These are phyloP conservation scores for Protomyces pachydermus DNA, from an alignment of 1,139 yeast genomes.

Conservation along the genomic window DNA sequence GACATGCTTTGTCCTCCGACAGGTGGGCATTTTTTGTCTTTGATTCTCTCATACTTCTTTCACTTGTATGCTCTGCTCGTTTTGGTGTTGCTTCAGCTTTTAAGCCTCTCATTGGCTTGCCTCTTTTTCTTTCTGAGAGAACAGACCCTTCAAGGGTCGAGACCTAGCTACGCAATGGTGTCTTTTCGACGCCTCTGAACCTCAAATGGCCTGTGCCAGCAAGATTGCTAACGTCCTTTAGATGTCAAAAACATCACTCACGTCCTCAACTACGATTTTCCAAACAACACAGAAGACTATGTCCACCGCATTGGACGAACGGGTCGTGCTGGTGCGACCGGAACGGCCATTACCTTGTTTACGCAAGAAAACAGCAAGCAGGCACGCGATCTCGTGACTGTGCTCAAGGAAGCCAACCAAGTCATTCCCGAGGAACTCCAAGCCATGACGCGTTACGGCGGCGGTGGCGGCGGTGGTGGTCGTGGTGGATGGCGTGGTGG, in stretches of 20 bases:
- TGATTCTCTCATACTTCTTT: too few relatives aligned
- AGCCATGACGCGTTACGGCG: constrained; percentile 45
- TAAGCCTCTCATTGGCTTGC: too few relatives aligned
- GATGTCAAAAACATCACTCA: constrained; percentile 95
- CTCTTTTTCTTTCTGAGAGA: too few relatives aligned
- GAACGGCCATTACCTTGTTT: constrained; percentile 93
- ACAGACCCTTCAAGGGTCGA: too few relatives aligned
- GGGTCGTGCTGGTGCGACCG: constrained; percentile 95
- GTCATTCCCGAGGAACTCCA: constrained; percentile 54
- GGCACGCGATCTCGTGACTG: constrained; percentile 86
- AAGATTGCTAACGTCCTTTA: constrained; percentile 35
- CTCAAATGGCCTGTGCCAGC: too few relatives aligned
- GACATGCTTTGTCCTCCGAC: too few relatives aligned
- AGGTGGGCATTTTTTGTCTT: too few relatives aligned
- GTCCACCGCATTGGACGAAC: constrained; percentile 96
- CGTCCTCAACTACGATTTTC: constrained; percentile 94
- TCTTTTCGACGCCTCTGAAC: too few relatives aligned
- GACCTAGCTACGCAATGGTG: too few relatives aligned
- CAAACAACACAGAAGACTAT: constrained; percentile 94
- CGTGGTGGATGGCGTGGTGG: constrained; percentile 50
- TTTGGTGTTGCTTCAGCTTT: too few relatives aligned
- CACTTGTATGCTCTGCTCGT: too few relatives aligned
- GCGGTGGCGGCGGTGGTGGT: constrained; percentile 48
- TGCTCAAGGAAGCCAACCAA: constrained; percentile 94
- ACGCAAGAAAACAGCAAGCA: constrained; percentile 80